Evolutionary conservation across 2,329 filamentous ascomycete species (phyloP).

Genomic region (Cordyceps militaris): DNA sequence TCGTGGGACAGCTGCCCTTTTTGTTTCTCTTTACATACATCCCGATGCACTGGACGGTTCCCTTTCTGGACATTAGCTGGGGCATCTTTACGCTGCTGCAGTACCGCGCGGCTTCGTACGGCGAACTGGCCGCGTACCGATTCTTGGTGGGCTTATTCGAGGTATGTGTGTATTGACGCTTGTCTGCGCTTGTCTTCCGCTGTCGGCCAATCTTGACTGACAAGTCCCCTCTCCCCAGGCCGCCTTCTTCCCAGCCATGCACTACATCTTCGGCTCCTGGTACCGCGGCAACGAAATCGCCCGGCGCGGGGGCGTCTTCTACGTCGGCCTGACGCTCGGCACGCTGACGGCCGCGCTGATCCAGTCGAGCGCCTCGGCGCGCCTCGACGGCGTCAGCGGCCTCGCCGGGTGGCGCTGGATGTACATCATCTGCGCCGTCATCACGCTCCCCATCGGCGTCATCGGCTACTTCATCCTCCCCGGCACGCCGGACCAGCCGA

Average conservation of each 20-base stretch:
- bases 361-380: conserved; percentile 24
- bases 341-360: background rate
- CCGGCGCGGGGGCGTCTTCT: background rate
- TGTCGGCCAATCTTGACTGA: too few relatives aligned
- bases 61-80: background rate
- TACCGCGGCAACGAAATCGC: conserved; percentile 23
- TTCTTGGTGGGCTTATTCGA: background rate
- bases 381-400: conserved; percentile 32
- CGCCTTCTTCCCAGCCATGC: conserved; percentile 32
- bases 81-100: background rate
- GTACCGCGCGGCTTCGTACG: background rate
- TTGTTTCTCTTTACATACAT: background rate
- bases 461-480: conserved; percentile 27
- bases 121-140: background rate
- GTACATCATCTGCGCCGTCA: conserved; percentile 30
- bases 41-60: background rate
- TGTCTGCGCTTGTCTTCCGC: too few relatives aligned
- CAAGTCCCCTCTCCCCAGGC: conserved; percentile 16
- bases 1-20: conserved; percentile 32
- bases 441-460: conserved; percentile 28
- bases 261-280: conserved; percentile 36
- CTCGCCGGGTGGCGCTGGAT: conserved; percentile 41
- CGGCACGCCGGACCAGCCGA: conserved; percentile 22
- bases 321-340: background rate
- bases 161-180: background rate